Base-by-base conservation (phyloP, 208 protist species). In the Novymonas esmeraldas region DNA sequence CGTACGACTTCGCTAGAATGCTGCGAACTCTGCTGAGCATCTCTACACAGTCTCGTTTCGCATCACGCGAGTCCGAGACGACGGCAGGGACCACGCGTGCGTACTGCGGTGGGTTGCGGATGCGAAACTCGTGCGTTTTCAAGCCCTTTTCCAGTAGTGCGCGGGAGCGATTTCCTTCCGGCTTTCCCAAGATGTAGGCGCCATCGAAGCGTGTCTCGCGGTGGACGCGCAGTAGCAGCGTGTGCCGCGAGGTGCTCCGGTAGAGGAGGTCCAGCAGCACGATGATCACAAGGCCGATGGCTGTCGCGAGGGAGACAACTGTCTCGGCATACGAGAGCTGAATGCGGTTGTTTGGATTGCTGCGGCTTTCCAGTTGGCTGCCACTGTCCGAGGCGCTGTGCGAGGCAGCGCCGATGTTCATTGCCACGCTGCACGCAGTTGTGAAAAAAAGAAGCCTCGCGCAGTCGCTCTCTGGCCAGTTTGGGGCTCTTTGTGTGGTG, bases 161-260 rank as follows among this genome's bases (percentile, higher is more conserved):
- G 13, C 90, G 64, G 14, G 79, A 56, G 38, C 66, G 64, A 52
- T 80, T 84, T 7, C 60, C 73, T 11, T 59, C 48, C 0, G 78
- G 64, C 62, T 90, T 91, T 16, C 71, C 79, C 3, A 96, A 65
- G 46, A 92, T 82, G 59, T 91, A 85, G 7, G 82, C 80, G 13
- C 79, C 87, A 66, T 93, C 82, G 80, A 95, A 95, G 20, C 85
- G 84, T 14, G 80, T 84, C 33, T 91, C 71, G 38, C 87, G 86
- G 31, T 81, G 79, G n/a, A 81, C 79, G n/a, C 78, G 45, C 13
- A 86, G 57, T 9, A 95, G 61, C 59, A 77, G 62, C 13, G 78
- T 50, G 34, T 92, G 80, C 7, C 90, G 71, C 3, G 49, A 58
- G 1, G 74, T 87, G 34, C 77, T 85, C 1, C 90, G 61, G 34